phyloP scores from a whole-genome alignment of 352 stramenopile species.

The Elongisporangium undulatum region DNA sequence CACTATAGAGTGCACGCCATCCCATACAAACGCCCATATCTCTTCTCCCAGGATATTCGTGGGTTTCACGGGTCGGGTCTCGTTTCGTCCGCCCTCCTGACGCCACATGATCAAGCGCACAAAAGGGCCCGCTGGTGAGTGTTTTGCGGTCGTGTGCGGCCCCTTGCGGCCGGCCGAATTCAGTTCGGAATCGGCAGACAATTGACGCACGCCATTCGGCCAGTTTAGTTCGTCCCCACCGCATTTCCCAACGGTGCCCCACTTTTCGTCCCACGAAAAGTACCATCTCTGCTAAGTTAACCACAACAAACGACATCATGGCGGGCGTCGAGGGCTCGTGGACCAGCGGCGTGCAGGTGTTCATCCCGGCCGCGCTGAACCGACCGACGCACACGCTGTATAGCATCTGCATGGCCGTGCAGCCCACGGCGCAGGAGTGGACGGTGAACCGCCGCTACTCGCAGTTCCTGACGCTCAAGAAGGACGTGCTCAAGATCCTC shows the following conservation, averaged over 20 bases:
- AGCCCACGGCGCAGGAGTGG: slow-evolving; percentile 77
- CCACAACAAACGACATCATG: slow-evolving; percentile 4
- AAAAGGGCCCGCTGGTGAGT: background rate
- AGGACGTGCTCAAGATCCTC: slow-evolving; percentile 52
- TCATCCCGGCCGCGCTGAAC: slow-evolving; percentile 81
- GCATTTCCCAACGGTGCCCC: background rate
- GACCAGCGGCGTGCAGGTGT: slow-evolving; percentile 59
- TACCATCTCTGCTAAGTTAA: background rate
- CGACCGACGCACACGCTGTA: slow-evolving; percentile 81
- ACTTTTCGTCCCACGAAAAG: background rate
- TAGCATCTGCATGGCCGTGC: slow-evolving; percentile 78
- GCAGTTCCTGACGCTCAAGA: slow-evolving; percentile 78
- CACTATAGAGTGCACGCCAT: background rate
- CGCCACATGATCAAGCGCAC: background rate
- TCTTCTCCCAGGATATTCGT: background rate
- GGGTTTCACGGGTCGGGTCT: background rate
- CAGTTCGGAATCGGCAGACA: background rate
- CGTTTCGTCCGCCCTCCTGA: background rate
- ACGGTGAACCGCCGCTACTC: slow-evolving; percentile 85
- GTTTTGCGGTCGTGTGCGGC: no score
- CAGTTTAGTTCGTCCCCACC: background rate
- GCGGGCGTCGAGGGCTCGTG: slow-evolving; percentile 1
- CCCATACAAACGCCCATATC: background rate
- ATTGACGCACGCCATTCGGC: background rate
- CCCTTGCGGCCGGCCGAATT: background rate